These are phyloP conservation scores for Gaillardinia entomophila DNA, from an alignment of 805 yeast species.

Conservation along the genomic window DNA sequence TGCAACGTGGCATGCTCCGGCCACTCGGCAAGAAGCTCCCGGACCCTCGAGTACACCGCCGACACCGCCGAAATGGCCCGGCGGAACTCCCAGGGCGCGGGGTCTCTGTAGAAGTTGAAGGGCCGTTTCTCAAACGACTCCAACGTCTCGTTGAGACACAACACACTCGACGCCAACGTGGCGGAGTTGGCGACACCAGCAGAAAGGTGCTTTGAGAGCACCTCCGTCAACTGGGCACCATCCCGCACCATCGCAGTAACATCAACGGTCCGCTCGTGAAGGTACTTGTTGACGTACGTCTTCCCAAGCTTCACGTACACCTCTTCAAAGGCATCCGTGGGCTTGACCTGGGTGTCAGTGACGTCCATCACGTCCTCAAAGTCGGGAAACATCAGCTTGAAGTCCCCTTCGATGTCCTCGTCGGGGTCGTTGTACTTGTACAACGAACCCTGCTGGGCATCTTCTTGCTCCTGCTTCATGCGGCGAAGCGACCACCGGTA, in stretches of 20 bases:
- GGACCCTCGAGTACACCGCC: slow-evolving; percentile 23
- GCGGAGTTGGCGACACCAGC: slow-evolving; percentile 11
- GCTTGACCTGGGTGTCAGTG: slow-evolving; percentile 6
- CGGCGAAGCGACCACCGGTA: slow-evolving; percentile 78
- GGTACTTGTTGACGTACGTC: slow-evolving; percentile 42
- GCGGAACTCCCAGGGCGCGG: slow-evolving; percentile 54
- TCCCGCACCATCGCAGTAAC: slow-evolving; percentile 28
- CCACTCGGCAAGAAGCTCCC: slow-evolving; percentile 59
- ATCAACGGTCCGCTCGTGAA: slow-evolving; percentile 6
- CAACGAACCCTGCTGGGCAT: slow-evolving; percentile 52
- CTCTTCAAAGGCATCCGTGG: slow-evolving; percentile 33
- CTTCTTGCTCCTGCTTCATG: slow-evolving; percentile 59
- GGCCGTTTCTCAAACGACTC: slow-evolving; percentile 9
- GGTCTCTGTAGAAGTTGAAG: slow-evolving; percentile 59
- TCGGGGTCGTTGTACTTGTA: slow-evolving; percentile 62
- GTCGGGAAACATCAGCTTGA: slow-evolving; percentile 79
- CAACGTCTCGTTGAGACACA: neutral
- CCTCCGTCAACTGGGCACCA: slow-evolving; percentile 26
- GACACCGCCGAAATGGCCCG: slow-evolving; percentile 47
- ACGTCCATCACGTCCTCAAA: slow-evolving; percentile 60
- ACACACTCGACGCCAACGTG: slow-evolving; percentile 14
- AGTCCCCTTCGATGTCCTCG: slow-evolving; percentile 73
- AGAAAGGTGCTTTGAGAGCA: slow-evolving; percentile 5
- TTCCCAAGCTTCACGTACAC: slow-evolving; percentile 44
- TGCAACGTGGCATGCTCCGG: slow-evolving; percentile 92